Evolutionary conservation across 768 basidiomycete species (phyloP), one percentile per base, ranked within the genome.

Genomic region (Tricholoma sp.): DNA sequence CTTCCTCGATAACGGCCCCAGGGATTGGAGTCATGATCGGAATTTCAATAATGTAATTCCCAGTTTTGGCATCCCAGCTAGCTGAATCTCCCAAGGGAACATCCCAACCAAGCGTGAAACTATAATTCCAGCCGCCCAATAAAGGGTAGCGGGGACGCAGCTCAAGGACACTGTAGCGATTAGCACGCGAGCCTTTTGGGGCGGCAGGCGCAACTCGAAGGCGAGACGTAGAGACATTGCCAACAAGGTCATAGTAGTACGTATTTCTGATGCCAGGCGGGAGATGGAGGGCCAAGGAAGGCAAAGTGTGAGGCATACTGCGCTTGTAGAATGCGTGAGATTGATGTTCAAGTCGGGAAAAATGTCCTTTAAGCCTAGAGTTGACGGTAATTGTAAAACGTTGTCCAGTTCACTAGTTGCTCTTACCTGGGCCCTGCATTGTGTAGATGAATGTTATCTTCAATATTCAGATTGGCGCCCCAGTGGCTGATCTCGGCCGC

Each of bases 61-160:
- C 84, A 18, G 76, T 83, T 47, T 74, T 73, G 52, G 73, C 77
- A 62, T 91, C 84, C 63, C 82, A 89, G 57, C 78, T 80, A 13
- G 81, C 83, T 9, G 83, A 85, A 67, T 92, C 83, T n/a, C 73
- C 80, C 48, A 94, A 79, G 29, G 88, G 88, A n/a, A 90, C 80
- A 63, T 98, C 94, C 81, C 90, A 99, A 2, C 97, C 97, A 3
- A 98, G 77, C 5, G 92, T 94, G 74, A 95, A 98, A 42, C 78
- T 85, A 70, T 96, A 98, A 66, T 97, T 98, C 97, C 97, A 99
- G 42, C 96, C 94, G 31, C 97, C 97, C 63, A 98, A 70, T 45
- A 99, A 65, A 32, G 97, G 97, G 70, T 94, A 99, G 45, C 97
- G 82, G 0, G 97, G 96, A 39, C 79, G 80, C 50, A 98, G 68